Conservation (phyloP, 2,329 filamentous ascomycete species). For the Talaromyces sp. region DNA sequence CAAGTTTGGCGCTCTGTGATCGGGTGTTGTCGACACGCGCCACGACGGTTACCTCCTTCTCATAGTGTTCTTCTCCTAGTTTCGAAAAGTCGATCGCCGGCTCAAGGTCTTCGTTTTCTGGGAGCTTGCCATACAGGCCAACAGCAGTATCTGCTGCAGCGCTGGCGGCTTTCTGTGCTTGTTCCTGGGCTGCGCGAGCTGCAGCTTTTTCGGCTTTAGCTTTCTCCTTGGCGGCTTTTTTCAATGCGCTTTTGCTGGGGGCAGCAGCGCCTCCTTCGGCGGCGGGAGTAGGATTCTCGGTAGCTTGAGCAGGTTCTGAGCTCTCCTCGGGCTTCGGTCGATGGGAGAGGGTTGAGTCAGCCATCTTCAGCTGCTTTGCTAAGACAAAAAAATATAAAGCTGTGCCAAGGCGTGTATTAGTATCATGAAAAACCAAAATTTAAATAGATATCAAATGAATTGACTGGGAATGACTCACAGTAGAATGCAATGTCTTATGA, state of each 20-base stretch:
- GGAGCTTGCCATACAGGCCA: constrained; percentile 75
- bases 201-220: constrained; percentile 78
- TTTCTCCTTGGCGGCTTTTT: constrained; percentile 86
- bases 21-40: constrained; percentile 84
- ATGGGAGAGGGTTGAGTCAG: constrained; percentile 39
- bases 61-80: constrained; percentile 59
- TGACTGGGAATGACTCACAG: constrained; percentile 1
- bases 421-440: neutral
- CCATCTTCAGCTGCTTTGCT: constrained; percentile 26
- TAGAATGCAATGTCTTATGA: constrained; percentile 4
- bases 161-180: constrained; percentile 63
- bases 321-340: constrained; percentile 40
- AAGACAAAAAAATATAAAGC: neutral
- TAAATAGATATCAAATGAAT: neutral
- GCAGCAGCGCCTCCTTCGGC: constrained; percentile 44
- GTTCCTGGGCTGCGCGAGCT: constrained; percentile 69
- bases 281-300: constrained; percentile 21
- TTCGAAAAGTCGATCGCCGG: constrained; percentile 58
- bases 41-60: constrained; percentile 70
- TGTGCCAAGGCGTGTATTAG: neutral
- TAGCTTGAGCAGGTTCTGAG: constrained; percentile 23
- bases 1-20: constrained; percentile 85
- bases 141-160: constrained; percentile 60
- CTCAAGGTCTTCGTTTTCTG: constrained; percentile 56
- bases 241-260: constrained; percentile 73